Conservation (phyloP, 331 rosid species). For the Rosa hybrid region DNA sequence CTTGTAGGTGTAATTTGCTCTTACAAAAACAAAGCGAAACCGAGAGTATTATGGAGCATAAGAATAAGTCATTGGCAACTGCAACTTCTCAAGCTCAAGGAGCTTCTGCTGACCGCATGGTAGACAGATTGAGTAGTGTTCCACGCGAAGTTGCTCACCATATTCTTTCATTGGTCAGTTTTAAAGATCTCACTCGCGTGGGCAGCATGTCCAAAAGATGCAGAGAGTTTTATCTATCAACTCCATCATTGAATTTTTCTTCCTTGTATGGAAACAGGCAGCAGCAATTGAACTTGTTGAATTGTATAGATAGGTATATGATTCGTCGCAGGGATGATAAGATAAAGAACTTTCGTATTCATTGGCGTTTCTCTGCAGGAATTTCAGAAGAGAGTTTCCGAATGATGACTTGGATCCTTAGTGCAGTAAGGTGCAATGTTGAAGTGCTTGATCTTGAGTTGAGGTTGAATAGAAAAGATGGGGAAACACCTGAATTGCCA, state of each 20-base stretch:
- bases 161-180: not conserved
- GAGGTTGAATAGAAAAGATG: not conserved
- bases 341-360: not conserved
- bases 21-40: too few species aligned
- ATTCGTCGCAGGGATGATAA: not conserved
- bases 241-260: not conserved
- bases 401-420: not conserved
- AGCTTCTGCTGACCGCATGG: not conserved
- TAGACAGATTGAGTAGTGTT: not conserved
- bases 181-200: not conserved
- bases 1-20: not conserved
- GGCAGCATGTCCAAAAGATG: not conserved
- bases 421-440: conserved; percentile 12
- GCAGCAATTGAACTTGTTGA: not conserved
- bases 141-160: not conserved
- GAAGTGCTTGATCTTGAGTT: not conserved
- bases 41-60: not conserved
- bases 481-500: not conserved
- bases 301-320: not conserved
- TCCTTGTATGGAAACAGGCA: not conserved
- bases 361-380: not conserved
- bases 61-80: not conserved
- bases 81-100: not conserved
- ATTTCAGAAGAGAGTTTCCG: not conserved
- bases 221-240: not conserved